Conservation (phyloP, 345 rosid species). For the Melaleuca quinquenervia region DNA sequence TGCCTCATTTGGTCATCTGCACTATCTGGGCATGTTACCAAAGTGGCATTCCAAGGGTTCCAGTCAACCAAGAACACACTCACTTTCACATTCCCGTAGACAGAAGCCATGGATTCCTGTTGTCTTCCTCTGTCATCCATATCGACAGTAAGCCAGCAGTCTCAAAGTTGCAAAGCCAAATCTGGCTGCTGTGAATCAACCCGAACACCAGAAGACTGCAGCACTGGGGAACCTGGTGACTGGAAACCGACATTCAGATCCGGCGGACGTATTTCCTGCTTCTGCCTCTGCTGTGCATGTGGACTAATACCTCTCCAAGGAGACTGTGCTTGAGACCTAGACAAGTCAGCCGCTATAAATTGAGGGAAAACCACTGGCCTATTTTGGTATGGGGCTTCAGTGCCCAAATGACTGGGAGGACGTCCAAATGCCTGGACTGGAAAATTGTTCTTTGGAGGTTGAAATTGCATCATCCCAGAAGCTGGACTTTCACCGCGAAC, state of each 20-base stretch:
- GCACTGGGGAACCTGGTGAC: slow-evolving; percentile 78
- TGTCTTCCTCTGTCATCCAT: not conserved
- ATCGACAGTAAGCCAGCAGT: not conserved
- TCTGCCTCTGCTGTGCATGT: slow-evolving; percentile 42
- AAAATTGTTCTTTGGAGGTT: slow-evolving; percentile 29
- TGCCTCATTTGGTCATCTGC: not conserved
- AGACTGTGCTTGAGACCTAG: slow-evolving; percentile 52
- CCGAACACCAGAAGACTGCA: slow-evolving; percentile 59
- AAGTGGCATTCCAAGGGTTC: not conserved
- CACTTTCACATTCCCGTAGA: not conserved
- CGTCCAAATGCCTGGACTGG: slow-evolving; percentile 48
- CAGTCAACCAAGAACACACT: not conserved
- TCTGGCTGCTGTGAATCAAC: slow-evolving; percentile 92
- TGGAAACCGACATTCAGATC: slow-evolving; percentile 84
- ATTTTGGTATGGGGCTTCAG: slow-evolving; percentile 32
- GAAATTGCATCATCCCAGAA: slow-evolving; percentile 36
- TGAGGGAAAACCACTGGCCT: slow-evolving; percentile 49
- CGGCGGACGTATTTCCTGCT: slow-evolving; percentile 67
- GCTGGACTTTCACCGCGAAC: slow-evolving; percentile 35
- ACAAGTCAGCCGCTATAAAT: slow-evolving; percentile 33
- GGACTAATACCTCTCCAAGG: slow-evolving; percentile 53
- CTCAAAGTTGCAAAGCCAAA: slow-evolving; percentile 78
- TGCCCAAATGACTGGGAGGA: slow-evolving; percentile 24
- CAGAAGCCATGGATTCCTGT: not conserved
- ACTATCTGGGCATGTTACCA: not conserved